Evolutionary conservation across 2,329 filamentous ascomycete species (phyloP).

Genomic region (Phyllosticta citribraziliensis): DNA sequence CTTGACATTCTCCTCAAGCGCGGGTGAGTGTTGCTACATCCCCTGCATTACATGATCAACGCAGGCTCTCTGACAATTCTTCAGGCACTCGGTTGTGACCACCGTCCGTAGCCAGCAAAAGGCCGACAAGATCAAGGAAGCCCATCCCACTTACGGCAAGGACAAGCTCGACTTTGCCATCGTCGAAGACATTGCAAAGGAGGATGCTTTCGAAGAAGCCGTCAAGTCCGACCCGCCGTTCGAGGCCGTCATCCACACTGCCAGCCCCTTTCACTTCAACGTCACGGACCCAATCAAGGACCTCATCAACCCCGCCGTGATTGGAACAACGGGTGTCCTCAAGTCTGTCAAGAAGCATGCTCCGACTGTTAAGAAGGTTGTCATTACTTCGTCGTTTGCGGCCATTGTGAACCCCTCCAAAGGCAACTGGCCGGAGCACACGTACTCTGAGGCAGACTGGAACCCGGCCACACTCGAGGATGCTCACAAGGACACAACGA

Average conservation of each 20-base stretch:
- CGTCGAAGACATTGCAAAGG: slow-evolving; percentile 61
- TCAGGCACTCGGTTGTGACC: slow-evolving; percentile 50
- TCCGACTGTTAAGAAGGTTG: slow-evolving; percentile 61
- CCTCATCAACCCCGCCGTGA: slow-evolving; percentile 51
- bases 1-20: slow-evolving; percentile 48
- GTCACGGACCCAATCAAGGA: slow-evolving; percentile 61
- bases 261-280: slow-evolving; percentile 58
- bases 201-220: slow-evolving; percentile 56
- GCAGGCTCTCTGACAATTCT: neutral
- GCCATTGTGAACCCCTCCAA: slow-evolving; percentile 50
- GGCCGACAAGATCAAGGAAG: slow-evolving; percentile 49
- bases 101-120: slow-evolving; percentile 54
- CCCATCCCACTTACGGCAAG: slow-evolving; percentile 41
- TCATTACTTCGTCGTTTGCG: slow-evolving; percentile 62
- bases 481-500: slow-evolving; percentile 32
- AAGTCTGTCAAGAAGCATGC: slow-evolving; percentile 52
- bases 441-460: slow-evolving; percentile 47
- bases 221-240: slow-evolving; percentile 55
- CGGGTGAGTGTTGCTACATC: slow-evolving; percentile 25
- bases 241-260: slow-evolving; percentile 49
- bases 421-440: slow-evolving; percentile 38
- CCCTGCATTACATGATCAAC: neutral
- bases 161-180: slow-evolving; percentile 54
- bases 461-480: slow-evolving; percentile 46
- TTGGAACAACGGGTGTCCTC: slow-evolving; percentile 53